Base-by-base conservation (phyloP, 164 flowering plant genomes). In the Liriodendron chinense region DNA sequence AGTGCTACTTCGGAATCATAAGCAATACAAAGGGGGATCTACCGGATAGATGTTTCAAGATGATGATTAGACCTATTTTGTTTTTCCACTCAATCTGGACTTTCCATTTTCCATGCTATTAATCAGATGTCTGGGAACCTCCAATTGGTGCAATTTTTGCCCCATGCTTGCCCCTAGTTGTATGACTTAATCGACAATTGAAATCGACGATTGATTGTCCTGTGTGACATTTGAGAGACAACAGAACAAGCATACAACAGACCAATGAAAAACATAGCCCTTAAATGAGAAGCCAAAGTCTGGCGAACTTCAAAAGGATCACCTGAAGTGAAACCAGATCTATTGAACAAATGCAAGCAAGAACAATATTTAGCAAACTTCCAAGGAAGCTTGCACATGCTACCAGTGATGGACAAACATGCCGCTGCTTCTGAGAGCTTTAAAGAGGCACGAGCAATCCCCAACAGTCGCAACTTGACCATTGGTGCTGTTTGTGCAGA, bases 391-490 rank as follows among this genome's bases (percentile, higher is more conserved):
- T 18, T n/a, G 23, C 68, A 77, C 77, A 49, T 78, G 86, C 82
- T 76, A 83, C 96, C 92, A 87, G 68, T 88, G 96, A 79, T 94
- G 98, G 68, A 79, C 95, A 81, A 76, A 93, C 53, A 93, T 83
- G 61, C 98, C 97, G 67, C 77, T 79, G 72, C 74, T 85, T 61
- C 97, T 83, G 14, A 93, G 89, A 76, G 83, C 79, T 77, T 78
- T 78, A 79, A 86, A 74, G 71, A 94, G 78, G 67, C 84, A 82
- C 70, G 73, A 69, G 83, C 96, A 90, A 74, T 84, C 87, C 74
- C 79, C 85, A 66, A 68, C 78, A 3, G 18, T 6, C 1, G 61
- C 74, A 13, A 49, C 74, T 65, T 75, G 81, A 72, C 77, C 83
- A 50, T 82, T 81, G 2, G 2, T 66, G n/a, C n/a, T 20, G 16